A percentile compares a stretch with the other conserved stretches of the same genome.
Conservation (phyloP, 371 early-diverging fungal genomes). For the Syncephalis fuscata region DNA sequence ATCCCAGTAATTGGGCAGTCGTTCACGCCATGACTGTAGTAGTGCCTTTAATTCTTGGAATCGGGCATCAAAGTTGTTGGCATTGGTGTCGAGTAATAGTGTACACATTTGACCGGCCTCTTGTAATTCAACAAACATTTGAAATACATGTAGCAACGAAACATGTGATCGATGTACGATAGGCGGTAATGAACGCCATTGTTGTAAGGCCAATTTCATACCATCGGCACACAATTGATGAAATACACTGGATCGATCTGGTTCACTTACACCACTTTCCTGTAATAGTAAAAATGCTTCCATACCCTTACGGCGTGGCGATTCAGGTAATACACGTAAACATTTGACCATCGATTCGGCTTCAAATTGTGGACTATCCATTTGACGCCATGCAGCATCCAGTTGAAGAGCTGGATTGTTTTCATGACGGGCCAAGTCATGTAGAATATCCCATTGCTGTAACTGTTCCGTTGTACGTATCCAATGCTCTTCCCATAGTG, state of each 20-base stretch:
- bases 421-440: conserved; percentile 85
- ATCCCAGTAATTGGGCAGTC: conserved; percentile 94
- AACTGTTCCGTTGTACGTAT: conserved; percentile 77
- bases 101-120: conserved; percentile 82
- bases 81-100: conserved; percentile 56
- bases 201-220: conserved; percentile 61
- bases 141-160: conserved; percentile 76
- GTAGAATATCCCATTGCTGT: conserved; percentile 97
- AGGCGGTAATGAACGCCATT: conserved; percentile 76
- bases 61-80: conserved; percentile 62
- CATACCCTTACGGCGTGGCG: conserved; percentile 63
- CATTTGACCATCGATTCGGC: conserved; percentile 47
- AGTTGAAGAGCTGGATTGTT: conserved; percentile 63
- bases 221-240: conserved; percentile 74
- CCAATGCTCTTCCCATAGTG: conserved; percentile 97
- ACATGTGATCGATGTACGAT: conserved; percentile 75
- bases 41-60: conserved; percentile 79
- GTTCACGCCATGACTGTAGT: conserved; percentile 92
- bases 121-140: conserved; percentile 85
- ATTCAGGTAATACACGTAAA: conserved; percentile 34
- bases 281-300: conserved; percentile 69
- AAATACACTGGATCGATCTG: conserved; percentile 49
- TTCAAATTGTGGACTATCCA: conserved; percentile 70
- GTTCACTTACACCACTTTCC: conserved; percentile 39
- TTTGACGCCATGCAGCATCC: conserved; percentile 82